Base-by-base conservation (phyloP, 2,329 filamentous ascomycete species). In the Colletotrichum sp. region DNA sequence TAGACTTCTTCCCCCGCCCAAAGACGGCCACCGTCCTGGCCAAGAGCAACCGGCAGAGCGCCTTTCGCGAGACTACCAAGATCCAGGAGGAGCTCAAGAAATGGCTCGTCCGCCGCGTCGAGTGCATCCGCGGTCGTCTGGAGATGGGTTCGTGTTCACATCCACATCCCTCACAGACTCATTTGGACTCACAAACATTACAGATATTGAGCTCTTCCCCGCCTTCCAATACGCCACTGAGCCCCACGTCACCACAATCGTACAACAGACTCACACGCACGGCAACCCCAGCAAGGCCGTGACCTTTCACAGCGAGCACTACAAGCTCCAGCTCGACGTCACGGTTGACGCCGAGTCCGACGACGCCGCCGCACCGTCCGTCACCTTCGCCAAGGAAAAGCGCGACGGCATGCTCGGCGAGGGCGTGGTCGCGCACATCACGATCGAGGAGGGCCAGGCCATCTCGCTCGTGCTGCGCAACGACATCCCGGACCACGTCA, bases 1-100 rank as follows among this genome's bases (percentile, higher is more conserved):
- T 94, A 18, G 94, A 96, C 81, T 96, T 95, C 84, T 95, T 96
- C 78, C 94, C 94, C 0, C 89, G 94, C 2, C 93, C 93, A 13
- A 92, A 90, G 80, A 90, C 88, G 66, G 88, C 89, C 36, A 85
- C 86, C 55, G 88, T 92, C 32, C 82, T 91, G 21, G 84, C 86
- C 68, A 87, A 87, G 78, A 56, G 21, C 18, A 83, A 84, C 75
- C 88, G 84, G 78, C 88, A 88, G 81, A 89, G 84, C 79, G 86
- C 89, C 8, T 92, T 87, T 67, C 87, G 90, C 9, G 90, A 92
- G 80, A 86, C 88, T 4, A 86, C 84, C 43, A 85, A 81, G 56
- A 89, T 92, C 14, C 89, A 89, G 76, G 89, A 91, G 77, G 90
- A 92, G 81, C 86, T 95, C 76, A 94, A 94, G 85, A 90, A 90